Percentiles rank a stretch among this genome's conserved stretches.
Evolutionary conservation across 108 stramenopile genomes (phyloP).

Genomic region (Stephanodiscus minutulus): DNA sequence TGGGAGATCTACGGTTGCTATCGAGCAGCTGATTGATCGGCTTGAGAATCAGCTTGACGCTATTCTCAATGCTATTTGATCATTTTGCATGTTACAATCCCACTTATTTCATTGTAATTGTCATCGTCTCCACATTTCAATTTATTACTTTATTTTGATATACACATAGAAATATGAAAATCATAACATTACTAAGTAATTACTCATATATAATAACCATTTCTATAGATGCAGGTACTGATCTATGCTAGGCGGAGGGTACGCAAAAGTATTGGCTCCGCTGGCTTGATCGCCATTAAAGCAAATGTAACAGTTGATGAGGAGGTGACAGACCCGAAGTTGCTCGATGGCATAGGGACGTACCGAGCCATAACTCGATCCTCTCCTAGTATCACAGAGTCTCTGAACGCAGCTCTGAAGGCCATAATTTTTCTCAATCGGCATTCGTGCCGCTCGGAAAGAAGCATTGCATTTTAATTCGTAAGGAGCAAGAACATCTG

Average conservation of each 20-base stretch:
- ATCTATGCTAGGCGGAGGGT: too few relatives aligned
- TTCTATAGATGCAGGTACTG: too few relatives aligned
- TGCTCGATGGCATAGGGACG: slow-evolving; percentile 26
- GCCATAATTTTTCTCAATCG: slow-evolving; percentile 27
- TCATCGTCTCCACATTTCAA: too few relatives aligned
- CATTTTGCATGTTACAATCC: not conserved
- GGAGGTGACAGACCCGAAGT: slow-evolving; percentile 17
- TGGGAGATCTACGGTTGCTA: not conserved
- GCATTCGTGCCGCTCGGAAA: not conserved
- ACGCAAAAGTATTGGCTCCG: too few relatives aligned
- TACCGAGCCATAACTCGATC: not conserved
- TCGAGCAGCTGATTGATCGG: too few relatives aligned
- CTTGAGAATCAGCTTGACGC: not conserved
- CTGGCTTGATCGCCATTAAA: slow-evolving; percentile 11
- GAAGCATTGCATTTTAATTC: not conserved
- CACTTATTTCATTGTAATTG: not conserved
- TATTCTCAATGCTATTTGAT: not conserved
- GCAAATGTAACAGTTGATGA: too few relatives aligned
- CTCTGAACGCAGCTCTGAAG: not conserved
- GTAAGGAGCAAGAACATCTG: not conserved
- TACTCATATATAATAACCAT: too few relatives aligned
- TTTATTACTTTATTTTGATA: not conserved
- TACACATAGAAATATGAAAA: not conserved
- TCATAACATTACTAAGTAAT: too few relatives aligned
- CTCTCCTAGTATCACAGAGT: slow-evolving; percentile 1